A percentile compares a stretch with the other conserved stretches of the same genome.
Evolutionary conservation across 257 asterid species (phyloP).

Genomic region (Fraxinus pennsylvanica): DNA sequence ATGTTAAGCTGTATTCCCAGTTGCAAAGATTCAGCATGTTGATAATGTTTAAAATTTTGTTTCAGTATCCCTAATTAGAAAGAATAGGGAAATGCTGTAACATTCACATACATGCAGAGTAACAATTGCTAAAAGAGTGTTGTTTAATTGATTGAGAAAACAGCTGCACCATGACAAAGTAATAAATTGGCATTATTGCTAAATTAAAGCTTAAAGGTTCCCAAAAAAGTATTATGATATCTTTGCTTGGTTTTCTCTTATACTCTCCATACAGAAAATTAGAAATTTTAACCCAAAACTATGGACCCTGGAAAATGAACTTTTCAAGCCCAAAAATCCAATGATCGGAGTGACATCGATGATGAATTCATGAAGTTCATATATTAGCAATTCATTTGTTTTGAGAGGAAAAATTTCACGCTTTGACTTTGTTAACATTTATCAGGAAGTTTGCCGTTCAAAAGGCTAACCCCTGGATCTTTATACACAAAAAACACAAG

Average conservation of each 20-base stretch:
- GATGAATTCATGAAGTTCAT: neutral
- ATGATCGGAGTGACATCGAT: constrained; percentile 5
- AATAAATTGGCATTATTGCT: neutral
- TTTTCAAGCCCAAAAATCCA: neutral
- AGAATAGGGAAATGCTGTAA: neutral
- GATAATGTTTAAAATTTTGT: neutral
- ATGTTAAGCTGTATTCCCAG: neutral
- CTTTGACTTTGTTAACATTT: neutral
- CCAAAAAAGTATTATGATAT: neutral
- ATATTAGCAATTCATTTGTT: neutral
- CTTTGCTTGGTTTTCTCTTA: neutral
- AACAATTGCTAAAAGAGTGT: neutral
- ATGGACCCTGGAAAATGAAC: neutral
- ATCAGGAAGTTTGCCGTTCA: neutral
- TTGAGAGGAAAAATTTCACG: neutral
- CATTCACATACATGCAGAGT: neutral
- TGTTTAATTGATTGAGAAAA: neutral
- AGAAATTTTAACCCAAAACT: neutral
- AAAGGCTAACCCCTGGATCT: neutral
- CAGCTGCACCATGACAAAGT: neutral
- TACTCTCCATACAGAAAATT: neutral
- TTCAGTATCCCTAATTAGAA: neutral
- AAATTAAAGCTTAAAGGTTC: neutral
- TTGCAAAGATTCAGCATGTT: constrained; percentile 5
- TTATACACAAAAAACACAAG: neutral